Evolutionary conservation across 306 rosid species (phyloP).

Genomic region (Leucaena leucocephala): DNA sequence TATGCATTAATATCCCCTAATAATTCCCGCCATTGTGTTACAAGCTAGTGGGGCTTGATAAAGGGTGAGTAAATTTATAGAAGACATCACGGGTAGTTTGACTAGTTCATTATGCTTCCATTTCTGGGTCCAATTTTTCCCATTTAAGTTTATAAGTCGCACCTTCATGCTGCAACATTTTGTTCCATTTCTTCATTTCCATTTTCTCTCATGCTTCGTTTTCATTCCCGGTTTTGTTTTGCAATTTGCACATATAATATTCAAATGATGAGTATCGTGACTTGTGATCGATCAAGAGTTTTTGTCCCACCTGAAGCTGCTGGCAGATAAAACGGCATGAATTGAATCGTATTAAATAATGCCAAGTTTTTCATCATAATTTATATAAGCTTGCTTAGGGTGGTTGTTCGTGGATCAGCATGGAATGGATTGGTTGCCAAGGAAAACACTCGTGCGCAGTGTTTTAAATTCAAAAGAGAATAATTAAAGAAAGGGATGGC

Average conservation of each 20-base stretch:
- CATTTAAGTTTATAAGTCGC: not conserved
- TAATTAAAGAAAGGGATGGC: conserved; percentile 20
- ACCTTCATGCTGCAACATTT: not conserved
- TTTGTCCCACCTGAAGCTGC: not conserved
- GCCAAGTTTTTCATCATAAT: conserved; percentile 1
- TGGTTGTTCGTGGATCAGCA: conserved; percentile 66
- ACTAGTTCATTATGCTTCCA: not conserved
- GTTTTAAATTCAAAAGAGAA: conserved; percentile 38
- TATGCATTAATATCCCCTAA: not conserved
- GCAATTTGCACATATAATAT: not conserved
- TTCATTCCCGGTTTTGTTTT: too few species aligned
- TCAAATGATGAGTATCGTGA: not conserved
- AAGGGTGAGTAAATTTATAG: conserved; percentile 6
- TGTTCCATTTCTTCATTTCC: not conserved
- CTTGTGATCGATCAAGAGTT: not conserved
- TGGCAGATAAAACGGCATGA: conserved; percentile 2
- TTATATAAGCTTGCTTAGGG: conserved; percentile 29
- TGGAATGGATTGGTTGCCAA: conserved; percentile 56
- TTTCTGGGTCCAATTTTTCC: not conserved
- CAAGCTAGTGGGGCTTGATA: not conserved
- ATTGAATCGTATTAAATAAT: conserved; percentile 20
- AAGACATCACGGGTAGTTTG: not conserved
- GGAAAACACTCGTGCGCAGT: conserved; percentile 51
- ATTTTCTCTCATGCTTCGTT: not conserved
- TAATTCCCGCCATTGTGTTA: not conserved